Conservation (phyloP, 2,329 filamentous ascomycete species). For the Colletotrichum aenigma region DNA sequence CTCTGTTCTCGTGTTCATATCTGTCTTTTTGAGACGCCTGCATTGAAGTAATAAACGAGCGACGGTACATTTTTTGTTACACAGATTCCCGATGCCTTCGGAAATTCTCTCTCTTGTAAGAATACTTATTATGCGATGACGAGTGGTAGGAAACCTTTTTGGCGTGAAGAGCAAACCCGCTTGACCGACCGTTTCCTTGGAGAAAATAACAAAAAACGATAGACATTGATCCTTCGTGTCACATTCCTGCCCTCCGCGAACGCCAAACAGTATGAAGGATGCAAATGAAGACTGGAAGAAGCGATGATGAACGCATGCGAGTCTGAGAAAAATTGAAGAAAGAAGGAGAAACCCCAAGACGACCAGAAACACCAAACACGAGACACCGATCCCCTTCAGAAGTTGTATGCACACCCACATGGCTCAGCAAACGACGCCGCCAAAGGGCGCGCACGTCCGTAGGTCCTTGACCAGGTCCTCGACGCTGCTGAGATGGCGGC, state of each 20-base stretch:
- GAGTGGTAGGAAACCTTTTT: background rate
- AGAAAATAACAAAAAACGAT: background rate
- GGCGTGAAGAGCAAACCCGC: background rate
- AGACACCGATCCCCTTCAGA: background rate
- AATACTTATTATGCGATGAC: constrained; percentile 3
- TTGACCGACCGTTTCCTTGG: background rate
- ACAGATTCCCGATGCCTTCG: background rate
- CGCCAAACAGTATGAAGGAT: constrained; percentile 9
- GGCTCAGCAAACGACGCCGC: constrained; percentile 55
- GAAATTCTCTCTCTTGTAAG: background rate
- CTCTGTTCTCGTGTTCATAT: background rate
- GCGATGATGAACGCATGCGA: background rate
- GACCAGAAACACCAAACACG: constrained; percentile 1
- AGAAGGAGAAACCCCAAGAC: constrained; percentile 10
- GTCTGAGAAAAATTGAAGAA: background rate
- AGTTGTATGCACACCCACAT: background rate
- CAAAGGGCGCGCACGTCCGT: constrained; percentile 78
- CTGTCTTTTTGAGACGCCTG: background rate
- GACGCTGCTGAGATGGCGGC: constrained; percentile 79
- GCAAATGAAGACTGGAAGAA: background rate
- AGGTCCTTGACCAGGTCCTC: constrained; percentile 86
- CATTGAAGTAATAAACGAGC: background rate
- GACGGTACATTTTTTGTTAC: background rate
- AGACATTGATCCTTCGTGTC: background rate
- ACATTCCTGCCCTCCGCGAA: constrained; percentile 15